Conservation (phyloP, 2,329 filamentous ascomycete genomes). For the Trichoderma sp. region DNA sequence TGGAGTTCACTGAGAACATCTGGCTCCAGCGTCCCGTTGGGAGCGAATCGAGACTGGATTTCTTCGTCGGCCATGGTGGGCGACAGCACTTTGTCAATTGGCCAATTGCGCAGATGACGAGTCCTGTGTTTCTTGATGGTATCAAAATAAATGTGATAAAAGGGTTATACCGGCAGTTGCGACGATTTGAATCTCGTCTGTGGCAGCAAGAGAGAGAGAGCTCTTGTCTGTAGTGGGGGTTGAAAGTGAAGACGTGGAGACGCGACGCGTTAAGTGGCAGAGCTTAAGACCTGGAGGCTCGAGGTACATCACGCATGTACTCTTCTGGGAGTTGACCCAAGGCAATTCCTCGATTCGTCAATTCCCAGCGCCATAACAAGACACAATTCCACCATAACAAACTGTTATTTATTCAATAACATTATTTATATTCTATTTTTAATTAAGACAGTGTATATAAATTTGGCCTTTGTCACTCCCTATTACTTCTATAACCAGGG, state of each 20-base stretch:
- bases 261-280: conserved; percentile 19
- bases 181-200: neutral
- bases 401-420: neutral
- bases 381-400: neutral
- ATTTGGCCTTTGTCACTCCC: neutral
- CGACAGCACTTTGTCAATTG: neutral
- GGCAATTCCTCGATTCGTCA: neutral
- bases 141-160: neutral
- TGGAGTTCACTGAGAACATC: conserved; percentile 79
- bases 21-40: conserved; percentile 55
- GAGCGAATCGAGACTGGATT: conserved; percentile 36
- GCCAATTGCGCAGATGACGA: neutral
- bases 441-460: neutral
- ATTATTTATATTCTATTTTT: neutral
- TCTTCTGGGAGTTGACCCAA: neutral
- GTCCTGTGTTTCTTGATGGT: neutral
- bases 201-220: neutral
- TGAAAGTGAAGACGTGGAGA: neutral
- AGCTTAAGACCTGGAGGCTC: neutral
- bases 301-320: neutral
- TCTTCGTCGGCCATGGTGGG: conserved; percentile 38
- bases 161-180: neutral
- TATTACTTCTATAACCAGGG: neutral
- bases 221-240: conserved; percentile 7
- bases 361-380: neutral